phyloP scores from a whole-genome alignment of 1,139 yeast species.

The Blastobotrys ciferrii region DNA sequence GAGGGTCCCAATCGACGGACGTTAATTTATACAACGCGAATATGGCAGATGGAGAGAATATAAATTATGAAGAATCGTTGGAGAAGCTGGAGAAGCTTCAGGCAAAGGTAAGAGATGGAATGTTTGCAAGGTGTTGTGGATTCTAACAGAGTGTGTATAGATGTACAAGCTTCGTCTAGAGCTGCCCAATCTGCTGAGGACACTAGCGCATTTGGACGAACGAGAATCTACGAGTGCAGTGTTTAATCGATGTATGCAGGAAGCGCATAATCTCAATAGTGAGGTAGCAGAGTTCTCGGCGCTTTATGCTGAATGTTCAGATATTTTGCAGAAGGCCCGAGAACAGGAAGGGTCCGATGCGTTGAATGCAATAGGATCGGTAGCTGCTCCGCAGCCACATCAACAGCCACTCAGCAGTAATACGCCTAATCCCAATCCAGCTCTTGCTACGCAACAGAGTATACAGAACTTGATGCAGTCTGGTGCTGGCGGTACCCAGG shows the following conservation, averaged over 20 bases:
- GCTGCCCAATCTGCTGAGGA: conserved; percentile 24
- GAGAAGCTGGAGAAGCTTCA: conserved; percentile 22
- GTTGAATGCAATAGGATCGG: conserved; percentile 7
- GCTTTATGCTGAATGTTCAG: conserved; percentile 14
- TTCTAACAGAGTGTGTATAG: conserved; percentile 13
- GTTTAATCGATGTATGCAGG: conserved; percentile 15
- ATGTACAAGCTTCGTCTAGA: conserved; percentile 25
- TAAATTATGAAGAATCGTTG: conserved; percentile 20
- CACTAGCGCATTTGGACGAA: conserved; percentile 28
- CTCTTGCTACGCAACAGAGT: conserved; percentile 9
- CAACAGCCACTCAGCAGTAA: not conserved
- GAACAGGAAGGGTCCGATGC: conserved; percentile 10
- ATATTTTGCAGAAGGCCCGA: conserved; percentile 10
- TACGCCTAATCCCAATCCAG: conserved; percentile 7
- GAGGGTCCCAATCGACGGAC: not conserved
- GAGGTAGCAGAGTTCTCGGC: conserved; percentile 18
- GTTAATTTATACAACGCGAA: not conserved
- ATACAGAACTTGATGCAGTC: conserved; percentile 9
- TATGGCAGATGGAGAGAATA: conserved; percentile 9
- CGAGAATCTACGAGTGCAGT: conserved; percentile 20
- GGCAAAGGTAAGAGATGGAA: conserved; percentile 18
- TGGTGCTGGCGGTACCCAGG: not conserved
- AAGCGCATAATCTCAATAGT: conserved; percentile 15
- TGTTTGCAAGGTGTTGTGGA: not conserved
- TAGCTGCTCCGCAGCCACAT: conserved; percentile 8